Base-by-base conservation (phyloP, 192 early-diverging fungal species). In the Coemansia sp. region DNA sequence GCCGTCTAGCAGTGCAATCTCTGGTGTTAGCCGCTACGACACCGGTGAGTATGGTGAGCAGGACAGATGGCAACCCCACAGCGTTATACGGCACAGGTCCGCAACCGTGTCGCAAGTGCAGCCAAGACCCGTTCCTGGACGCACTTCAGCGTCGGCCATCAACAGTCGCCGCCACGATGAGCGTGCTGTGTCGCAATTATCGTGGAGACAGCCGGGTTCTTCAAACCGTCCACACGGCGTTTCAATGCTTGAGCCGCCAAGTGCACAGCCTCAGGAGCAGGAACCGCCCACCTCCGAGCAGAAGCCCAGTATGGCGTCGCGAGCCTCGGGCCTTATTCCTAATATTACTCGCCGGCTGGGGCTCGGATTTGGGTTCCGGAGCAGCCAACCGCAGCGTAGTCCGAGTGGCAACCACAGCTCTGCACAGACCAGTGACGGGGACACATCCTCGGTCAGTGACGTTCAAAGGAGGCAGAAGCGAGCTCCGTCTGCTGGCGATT, bases 251-350 rank as follows among this genome's bases (percentile, higher is more conserved):
- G 52, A 54, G 29, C 17, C 28, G 25, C 17, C 42, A 36, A 23
- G 45, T 13, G 22, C 27, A 23, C 64, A 58, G 47, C 15, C 50
- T 8, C 5, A 17, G 19, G 61, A 54, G n/a, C 25, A 53, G 15
- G 37, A 29, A 7, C 15, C 14, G 6, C 22, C 50, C 30, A 20
- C 25, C 2, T 19, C 23, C 20, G 67, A 58, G 37, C 50, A 63
- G 42, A 72, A 73, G 63, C 31, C 55, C 42, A 73, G 70, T 36
- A 50, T 58, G 3, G 61, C 67, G 6, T 56, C 68, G 29, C 76
- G 76, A 9, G 67, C 76, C 27, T 74, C 76, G 11, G 69, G 44
- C 36, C 62, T 79, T 9, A 79, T 79, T 28, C 76, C 76, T 13
- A 74, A 41, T 2, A 63, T 79, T 23, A 79, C 76, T 6, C 70